Evolutionary conservation across 2,329 filamentous ascomycete species (phyloP).

Genomic region (Cordyceps pruinosa): DNA sequence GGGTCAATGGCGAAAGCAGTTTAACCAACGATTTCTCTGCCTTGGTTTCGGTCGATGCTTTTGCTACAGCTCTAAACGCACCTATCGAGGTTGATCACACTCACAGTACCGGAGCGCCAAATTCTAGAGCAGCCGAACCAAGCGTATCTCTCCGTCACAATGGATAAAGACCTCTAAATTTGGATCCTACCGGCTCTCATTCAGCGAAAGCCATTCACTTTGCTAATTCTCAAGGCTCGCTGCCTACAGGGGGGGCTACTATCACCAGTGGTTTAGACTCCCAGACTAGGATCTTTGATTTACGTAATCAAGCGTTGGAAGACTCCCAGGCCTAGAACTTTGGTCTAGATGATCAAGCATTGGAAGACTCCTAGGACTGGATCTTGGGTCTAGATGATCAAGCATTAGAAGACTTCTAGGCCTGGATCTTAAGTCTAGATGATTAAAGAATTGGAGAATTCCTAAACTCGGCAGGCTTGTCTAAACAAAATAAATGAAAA

Average conservation of each 20-base stretch:
- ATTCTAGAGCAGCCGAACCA: background rate
- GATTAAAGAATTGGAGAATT: no score
- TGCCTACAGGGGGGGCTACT: background rate
- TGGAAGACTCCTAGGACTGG: no score
- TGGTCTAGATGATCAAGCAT: no score
- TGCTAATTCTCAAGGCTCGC: background rate
- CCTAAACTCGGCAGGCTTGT: no score
- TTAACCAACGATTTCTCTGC: background rate
- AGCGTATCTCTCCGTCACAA: background rate
- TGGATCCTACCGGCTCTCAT: background rate
- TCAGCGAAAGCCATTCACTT: background rate
- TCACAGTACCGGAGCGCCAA: background rate
- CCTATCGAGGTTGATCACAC: background rate
- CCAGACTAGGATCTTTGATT: no score
- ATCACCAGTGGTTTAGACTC: no score
- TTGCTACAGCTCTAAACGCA: background rate
- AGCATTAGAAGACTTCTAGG: no score
- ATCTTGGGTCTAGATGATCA: no score
- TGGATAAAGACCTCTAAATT: background rate
- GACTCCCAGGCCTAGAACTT: no score
- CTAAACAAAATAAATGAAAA: no score
- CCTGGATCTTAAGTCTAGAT: no score
- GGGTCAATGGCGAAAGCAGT: background rate
- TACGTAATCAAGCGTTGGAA: no score
- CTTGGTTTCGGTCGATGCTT: background rate